Percentiles rank a stretch among this genome's conserved stretches.
Evolutionary conservation across 148 eudicot genomes (phyloP).

Genomic region (Oxyria digyna): DNA sequence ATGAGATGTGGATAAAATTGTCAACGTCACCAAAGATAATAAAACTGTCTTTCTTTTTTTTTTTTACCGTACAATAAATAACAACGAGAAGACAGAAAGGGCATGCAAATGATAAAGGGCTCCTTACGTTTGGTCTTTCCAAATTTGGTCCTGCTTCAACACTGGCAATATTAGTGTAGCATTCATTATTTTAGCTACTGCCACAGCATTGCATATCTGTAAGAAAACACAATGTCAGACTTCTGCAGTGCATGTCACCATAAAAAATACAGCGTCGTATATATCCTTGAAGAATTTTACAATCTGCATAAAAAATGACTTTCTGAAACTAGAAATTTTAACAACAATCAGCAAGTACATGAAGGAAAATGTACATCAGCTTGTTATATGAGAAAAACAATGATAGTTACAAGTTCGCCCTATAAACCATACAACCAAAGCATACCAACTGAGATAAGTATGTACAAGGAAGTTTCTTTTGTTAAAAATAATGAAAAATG

Average conservation of each 20-base stretch:
- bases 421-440: not conserved
- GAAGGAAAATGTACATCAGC: not conserved
- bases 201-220: constrained; percentile 99
- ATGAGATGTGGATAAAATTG: not conserved
- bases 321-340: not conserved
- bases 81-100: constrained; percentile 1
- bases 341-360: not conserved
- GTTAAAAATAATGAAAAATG: not conserved
- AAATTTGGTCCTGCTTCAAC: constrained; percentile 97
- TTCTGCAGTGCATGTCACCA: not conserved
- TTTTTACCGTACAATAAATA: not conserved
- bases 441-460: not conserved
- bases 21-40: not conserved
- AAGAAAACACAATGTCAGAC: constrained; percentile 10
- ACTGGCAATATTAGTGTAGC: constrained; percentile 95
- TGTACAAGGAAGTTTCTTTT: not conserved
- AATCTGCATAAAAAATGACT: not conserved
- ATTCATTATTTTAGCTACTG: constrained; percentile 91
- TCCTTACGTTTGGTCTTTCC: constrained; percentile 99
- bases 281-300: not conserved
- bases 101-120: constrained; percentile 4
- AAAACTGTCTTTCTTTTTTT: not conserved
- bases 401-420: not conserved
- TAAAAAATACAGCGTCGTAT: not conserved
- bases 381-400: not conserved